A percentile compares a stretch with the other conserved stretches of the same genome.
These are phyloP conservation scores for Limnanthes douglasii DNA, from an alignment of 345 rosid genomes.

Conservation along the genomic window DNA sequence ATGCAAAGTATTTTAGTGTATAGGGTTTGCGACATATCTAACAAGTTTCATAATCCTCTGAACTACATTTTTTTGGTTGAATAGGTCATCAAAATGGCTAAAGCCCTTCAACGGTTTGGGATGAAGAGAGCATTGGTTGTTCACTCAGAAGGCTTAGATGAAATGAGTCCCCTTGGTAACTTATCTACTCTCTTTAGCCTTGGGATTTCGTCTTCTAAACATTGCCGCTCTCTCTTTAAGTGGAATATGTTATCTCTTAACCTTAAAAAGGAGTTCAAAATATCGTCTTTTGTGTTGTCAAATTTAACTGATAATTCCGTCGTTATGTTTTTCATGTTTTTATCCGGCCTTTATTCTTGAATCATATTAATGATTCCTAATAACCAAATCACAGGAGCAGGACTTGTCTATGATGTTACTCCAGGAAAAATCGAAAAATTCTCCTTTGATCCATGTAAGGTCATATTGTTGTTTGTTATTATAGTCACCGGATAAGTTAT, in stretches of 20 bases:
- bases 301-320: too few relatives aligned
- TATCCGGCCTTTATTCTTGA: conserved; percentile 1
- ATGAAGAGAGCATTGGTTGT: conserved; percentile 88
- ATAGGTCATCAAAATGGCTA: conserved; percentile 89
- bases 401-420: conserved; percentile 52
- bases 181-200: too few relatives aligned
- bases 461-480: background rate
- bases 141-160: conserved; percentile 92
- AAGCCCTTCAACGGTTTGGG: conserved; percentile 80
- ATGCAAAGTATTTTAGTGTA: background rate
- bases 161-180: conserved; percentile 92
- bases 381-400: conserved; percentile 40
- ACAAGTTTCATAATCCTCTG: too few relatives aligned
- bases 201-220: conserved; percentile 1
- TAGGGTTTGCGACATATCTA: too few relatives aligned
- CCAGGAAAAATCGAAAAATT: conserved; percentile 53
- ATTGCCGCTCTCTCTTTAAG: background rate
- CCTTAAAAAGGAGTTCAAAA: too few relatives aligned
- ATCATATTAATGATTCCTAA: background rate
- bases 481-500: too few relatives aligned
- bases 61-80: conserved; percentile 7
- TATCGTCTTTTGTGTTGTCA: too few relatives aligned
- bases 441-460: conserved; percentile 81
- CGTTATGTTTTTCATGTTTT: too few relatives aligned
- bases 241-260: too few relatives aligned